Percentiles rank a stretch among this genome's conserved stretches.
Evolutionary conservation across 1,139 yeast species (phyloP).

Genomic region (Protomyces pachydermus): DNA sequence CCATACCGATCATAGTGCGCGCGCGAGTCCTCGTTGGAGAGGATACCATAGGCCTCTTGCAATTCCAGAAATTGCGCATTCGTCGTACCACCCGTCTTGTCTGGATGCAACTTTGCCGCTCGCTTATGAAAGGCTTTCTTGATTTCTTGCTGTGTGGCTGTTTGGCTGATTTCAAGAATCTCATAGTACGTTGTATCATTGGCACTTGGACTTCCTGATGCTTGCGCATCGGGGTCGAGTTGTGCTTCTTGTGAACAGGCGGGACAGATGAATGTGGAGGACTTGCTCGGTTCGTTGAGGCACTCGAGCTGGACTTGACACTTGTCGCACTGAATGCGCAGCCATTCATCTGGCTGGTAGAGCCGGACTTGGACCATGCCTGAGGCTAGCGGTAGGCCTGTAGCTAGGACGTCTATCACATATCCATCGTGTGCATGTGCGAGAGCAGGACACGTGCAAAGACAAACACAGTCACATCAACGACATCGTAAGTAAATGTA

Average conservation of each 20-base stretch:
- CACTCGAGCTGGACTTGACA: constrained; percentile 15
- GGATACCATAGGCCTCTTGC: constrained; percentile 76
- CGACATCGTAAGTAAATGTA: too few species aligned
- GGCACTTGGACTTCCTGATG: background rate
- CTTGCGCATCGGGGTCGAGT: constrained; percentile 7
- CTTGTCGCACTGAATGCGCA: background rate
- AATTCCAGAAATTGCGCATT: constrained; percentile 49
- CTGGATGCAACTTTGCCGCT: constrained; percentile 87
- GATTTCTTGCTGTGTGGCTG: constrained; percentile 73
- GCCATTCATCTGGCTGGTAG: constrained; percentile 25
- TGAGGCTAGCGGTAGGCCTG: background rate
- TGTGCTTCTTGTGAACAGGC: constrained; percentile 3
- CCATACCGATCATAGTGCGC: constrained; percentile 76
- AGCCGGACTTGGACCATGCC: constrained; percentile 16
- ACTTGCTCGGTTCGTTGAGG: constrained; percentile 7
- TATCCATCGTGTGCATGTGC: too few species aligned
- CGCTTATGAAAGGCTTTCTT: constrained; percentile 85
- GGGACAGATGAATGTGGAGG: constrained; percentile 15
- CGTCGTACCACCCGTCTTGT: constrained; percentile 75
- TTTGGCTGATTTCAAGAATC: constrained; percentile 55
- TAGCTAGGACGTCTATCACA: background rate
- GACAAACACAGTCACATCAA: too few species aligned
- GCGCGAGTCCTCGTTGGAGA: constrained; percentile 66
- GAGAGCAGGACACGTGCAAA: too few species aligned
- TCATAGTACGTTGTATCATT: constrained; percentile 61